Evolutionary conservation across 2,329 filamentous ascomycete species (phyloP), one percentile per base, ranked within the genome.

Genomic region (Xylaria sp.): DNA sequence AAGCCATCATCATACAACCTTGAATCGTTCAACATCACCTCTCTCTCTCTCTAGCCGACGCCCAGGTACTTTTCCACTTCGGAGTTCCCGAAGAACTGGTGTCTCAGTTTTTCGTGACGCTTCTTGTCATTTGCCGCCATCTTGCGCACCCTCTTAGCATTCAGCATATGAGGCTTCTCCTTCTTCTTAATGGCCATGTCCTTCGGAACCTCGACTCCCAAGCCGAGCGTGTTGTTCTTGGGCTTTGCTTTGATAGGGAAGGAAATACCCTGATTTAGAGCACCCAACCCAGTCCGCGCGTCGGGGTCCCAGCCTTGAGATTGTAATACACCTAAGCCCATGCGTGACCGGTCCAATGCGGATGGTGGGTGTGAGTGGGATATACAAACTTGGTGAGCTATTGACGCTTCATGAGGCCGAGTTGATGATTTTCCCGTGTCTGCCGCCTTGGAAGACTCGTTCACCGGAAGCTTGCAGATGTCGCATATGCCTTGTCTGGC

Each of bases 301-400:
- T 94, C 92, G 0, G 91, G 90, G 73, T 94, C 90, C 89, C 91
- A 94, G 32, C 92, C 92, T 66, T 91, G 86, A 0, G 87, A 83
- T 60, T 87, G 83, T 36, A 94, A 84, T 32, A 91, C 87, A 5
- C 86, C 82, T 7, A 94, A 81, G 0, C 92, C 92, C 83, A 92
- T 91, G 53, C 91, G 85, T 4, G 84, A 86, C 39, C 92, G 86
- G 78, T 93, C 90, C 23, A 94, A 81, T 15, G 90, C 85, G 0
- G 91, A 93, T 0, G 92, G 92, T 7, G 91, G 90, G 66, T 92
- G 89, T 0, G 90, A 90, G 76, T 93, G 91, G 4, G 83, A 78
- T 1, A 93, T 82, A 68, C 87, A 89, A 43, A 92, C 85, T 80
- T 94, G 91, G 75, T 94, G 92, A 7, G 89, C 89, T 63, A 93